phyloP scores from a whole-genome alignment of 345 rosid species.

The Barbarea vulgaris region DNA sequence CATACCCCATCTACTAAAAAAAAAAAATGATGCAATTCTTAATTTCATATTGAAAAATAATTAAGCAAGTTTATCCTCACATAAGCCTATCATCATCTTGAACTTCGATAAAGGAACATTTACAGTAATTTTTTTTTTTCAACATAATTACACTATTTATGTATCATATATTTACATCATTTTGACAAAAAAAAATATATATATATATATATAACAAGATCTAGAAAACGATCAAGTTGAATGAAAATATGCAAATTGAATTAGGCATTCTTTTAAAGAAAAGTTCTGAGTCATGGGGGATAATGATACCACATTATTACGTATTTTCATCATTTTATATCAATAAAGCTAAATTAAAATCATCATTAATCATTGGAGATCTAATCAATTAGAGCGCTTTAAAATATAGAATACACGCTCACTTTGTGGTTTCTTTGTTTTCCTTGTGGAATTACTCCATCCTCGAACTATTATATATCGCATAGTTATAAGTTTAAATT shows the following conservation, averaged over 20 bases:
- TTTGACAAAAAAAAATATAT: too few species aligned
- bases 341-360: conserved; percentile 10
- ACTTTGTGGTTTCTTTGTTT: background rate
- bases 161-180: background rate
- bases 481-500: background rate
- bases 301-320: conserved; percentile 31
- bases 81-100: conserved; percentile 10
- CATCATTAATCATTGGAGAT: background rate
- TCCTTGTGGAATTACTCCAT: background rate
- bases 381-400: background rate
- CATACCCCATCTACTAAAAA: conserved; percentile 20
- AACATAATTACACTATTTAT: background rate
- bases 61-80: background rate
- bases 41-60: background rate
- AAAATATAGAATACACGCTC: background rate
- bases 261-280: background rate
- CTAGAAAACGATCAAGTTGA: background rate
- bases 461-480: background rate
- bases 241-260: background rate
- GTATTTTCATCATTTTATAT: conserved; percentile 14
- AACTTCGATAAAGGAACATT: background rate
- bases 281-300: background rate
- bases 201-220: too few species aligned
- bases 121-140: background rate
- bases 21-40: background rate